Conservation (phyloP, 305 asterid species). For the Fraxinus xanthoxyloides region DNA sequence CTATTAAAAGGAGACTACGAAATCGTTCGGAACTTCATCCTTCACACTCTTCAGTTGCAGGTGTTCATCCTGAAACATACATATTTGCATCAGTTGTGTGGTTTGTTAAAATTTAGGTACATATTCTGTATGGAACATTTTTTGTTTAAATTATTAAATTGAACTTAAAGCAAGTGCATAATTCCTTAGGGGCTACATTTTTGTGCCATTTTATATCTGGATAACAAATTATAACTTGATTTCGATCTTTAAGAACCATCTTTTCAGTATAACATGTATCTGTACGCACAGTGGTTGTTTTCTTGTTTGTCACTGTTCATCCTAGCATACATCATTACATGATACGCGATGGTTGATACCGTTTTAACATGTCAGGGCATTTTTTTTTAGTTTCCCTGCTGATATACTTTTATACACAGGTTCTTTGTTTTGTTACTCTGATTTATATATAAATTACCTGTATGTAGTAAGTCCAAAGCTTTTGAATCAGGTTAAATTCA, state of each 20-base stretch:
- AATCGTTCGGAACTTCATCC: constrained; percentile 79
- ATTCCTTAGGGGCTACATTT: constrained; percentile 7
- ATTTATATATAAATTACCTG: neutral
- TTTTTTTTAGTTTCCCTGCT: neutral
- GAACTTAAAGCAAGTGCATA: neutral
- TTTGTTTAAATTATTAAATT: neutral
- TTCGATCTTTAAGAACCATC: neutral
- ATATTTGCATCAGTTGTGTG: neutral
- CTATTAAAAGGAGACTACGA: constrained; percentile 87
- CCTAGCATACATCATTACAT: neutral
- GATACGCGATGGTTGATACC: neutral
- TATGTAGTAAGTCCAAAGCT: constrained; percentile 9
- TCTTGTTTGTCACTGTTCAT: constrained; percentile 6
- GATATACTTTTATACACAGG: neutral
- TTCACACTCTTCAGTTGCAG: constrained; percentile 96
- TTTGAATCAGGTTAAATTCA: constrained; percentile 8
- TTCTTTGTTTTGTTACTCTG: neutral
- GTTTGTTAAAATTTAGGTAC: neutral
- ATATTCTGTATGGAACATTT: neutral
- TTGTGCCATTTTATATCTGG: constrained; percentile 14
- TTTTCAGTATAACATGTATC: neutral
- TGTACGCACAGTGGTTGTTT: neutral
- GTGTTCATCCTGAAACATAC: constrained; percentile 32
- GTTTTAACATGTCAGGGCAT: neutral
- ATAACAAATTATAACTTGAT: neutral